Evolutionary conservation across 1,284 basidiomycete species (phyloP).

Genomic region (Takashimella tepidaria): DNA sequence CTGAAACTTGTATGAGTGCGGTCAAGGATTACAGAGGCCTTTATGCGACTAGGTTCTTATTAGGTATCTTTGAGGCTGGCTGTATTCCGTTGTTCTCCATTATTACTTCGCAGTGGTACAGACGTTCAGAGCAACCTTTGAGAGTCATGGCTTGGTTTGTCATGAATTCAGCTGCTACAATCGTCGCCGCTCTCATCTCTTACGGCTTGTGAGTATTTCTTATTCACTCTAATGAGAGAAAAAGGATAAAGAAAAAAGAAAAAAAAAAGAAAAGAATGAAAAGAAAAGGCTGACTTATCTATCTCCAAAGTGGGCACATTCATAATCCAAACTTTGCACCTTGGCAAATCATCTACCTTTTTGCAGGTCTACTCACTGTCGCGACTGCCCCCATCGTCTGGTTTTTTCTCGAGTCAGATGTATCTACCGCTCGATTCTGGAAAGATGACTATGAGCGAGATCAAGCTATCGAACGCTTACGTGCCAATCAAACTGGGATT

Average conservation of each 20-base stretch:
- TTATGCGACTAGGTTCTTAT: conserved; percentile 24
- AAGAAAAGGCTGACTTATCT: too few species aligned
- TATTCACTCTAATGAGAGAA: too few species aligned
- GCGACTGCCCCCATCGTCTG: conserved; percentile 12
- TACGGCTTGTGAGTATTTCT: conserved; percentile 22
- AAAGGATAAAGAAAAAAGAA: too few species aligned
- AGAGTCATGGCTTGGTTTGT: conserved; percentile 34
- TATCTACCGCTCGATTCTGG: conserved; percentile 14
- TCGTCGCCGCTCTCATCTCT: conserved; percentile 27
- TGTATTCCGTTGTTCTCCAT: conserved; percentile 28
- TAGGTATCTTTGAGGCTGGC: conserved; percentile 35
- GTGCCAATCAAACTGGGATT: conserved; percentile 25
- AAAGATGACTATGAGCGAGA: conserved; percentile 15
- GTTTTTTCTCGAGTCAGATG: conserved; percentile 19
- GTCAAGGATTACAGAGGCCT: not conserved
- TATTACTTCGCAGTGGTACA: conserved; percentile 34
- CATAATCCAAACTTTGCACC: conserved; percentile 9
- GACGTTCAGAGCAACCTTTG: conserved; percentile 33
- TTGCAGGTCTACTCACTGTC: conserved; percentile 19
- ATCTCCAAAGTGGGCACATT: conserved; percentile 2
- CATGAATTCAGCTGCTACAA: conserved; percentile 26
- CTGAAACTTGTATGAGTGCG: conserved; percentile 12
- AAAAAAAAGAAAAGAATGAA: too few species aligned
- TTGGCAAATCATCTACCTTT: conserved; percentile 20
- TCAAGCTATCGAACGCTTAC: conserved; percentile 17